Evolutionary conservation across 345 rosid species (phyloP), one percentile per base, ranked within the genome.

Genomic region (Eucalyptus pauciflora): DNA sequence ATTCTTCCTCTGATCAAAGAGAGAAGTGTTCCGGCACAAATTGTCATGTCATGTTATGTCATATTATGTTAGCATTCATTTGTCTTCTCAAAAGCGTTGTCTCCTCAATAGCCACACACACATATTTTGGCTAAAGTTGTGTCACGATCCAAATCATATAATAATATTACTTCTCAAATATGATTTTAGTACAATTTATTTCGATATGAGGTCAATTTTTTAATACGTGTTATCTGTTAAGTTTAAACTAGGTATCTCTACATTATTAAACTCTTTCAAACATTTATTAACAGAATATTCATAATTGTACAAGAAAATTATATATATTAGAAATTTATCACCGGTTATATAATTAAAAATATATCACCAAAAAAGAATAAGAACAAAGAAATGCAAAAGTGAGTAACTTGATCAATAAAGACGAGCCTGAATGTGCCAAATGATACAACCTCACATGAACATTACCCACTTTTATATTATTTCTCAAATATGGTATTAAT

Each of bases 11-110:
- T 10, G 0, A 60, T 60, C 2, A 4, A 60, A 60, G 67, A 58
- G n/a, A 27, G 2, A 25, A 58, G 31, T 60, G 1, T 60, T 1
- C 3, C 1, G 7, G 0, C 4, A 60, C 15, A 11, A 25, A 1
- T 4, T 51, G 4, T 1, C 9, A 51, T 7, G 22, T 7, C 46
- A 45, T 45, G 37, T 33, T 33, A 33, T 33, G 37, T 33, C 37
- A 33, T 33, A 33, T 33, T 33, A 33, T 33, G 37, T 33, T 33
- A 33, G 37, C 37, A 33, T 33, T 33, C 37, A 3, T 33, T 33
- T 33, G 37, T 33, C 37, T 33, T 33, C 37, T 33, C 37, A 33
- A 33, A 33, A 33, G 37, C 37, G 37, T 33, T 33, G 41, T 37
- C 41, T 37, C 41, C 4, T 37, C 18, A 29, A n/a, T 5, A 64